Conservation (phyloP, 345 rosid species). For the Rhodamnia rubescens region DNA sequence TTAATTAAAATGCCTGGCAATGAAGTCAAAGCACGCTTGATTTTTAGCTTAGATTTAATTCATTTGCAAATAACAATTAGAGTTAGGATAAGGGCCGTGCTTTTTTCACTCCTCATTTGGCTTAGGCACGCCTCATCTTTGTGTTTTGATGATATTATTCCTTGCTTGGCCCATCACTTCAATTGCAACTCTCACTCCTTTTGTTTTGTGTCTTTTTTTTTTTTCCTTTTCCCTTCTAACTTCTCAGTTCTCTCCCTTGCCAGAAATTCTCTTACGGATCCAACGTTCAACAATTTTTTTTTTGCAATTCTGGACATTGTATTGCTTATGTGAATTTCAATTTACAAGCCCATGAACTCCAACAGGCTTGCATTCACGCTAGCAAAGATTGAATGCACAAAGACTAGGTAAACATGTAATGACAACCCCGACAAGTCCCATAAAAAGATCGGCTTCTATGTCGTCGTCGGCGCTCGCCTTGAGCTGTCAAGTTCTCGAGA, state of each 20-base stretch:
- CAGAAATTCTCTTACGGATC: too few species aligned
- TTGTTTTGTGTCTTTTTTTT: too few species aligned
- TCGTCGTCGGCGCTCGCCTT: not conserved
- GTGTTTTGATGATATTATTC: too few species aligned
- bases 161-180: too few species aligned
- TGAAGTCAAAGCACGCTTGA: not conserved
- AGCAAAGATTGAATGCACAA: not conserved
- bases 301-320: not conserved
- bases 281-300: too few species aligned
- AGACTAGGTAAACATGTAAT: not conserved
- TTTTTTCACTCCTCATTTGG: too few species aligned
- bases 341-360: not conserved
- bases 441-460: not conserved
- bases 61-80: not conserved
- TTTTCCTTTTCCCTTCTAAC: too few species aligned
- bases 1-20: not conserved
- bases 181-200: too few species aligned
- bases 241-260: too few species aligned
- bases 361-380: not conserved
- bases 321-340: not conserved
- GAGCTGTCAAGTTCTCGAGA: not conserved
- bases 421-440: not conserved
- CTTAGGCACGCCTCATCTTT: too few species aligned
- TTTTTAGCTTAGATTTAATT: not conserved
- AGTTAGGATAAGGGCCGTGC: not conserved